Base-by-base conservation (phyloP, 2,329 filamentous ascomycete species). In the Beauveria pseudobassiana region DNA sequence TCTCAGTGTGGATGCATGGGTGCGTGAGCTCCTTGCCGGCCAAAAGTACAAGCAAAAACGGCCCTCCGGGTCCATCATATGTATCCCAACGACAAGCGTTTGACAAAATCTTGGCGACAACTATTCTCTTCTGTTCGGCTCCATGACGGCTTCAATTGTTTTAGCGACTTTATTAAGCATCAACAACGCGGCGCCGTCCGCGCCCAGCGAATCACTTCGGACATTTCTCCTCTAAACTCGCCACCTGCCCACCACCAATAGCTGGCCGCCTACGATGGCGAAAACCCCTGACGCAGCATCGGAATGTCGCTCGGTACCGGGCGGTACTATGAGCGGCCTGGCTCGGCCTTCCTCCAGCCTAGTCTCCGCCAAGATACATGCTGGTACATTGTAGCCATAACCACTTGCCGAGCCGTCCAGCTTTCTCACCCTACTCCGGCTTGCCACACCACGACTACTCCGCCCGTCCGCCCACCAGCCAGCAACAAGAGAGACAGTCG, bases 251-350 rank as follows among this genome's bases (percentile, higher is more conserved):
- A n/a, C 54, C 54, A 9, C 54, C 42, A 48, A 56, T 56, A 8
- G 18, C 26, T 24, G 26, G 26, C 42, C 14, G 28, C 28, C 20
- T 10, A 38, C 38, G n/a, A 45, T 59, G 49, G 57, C 49, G 38
- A 59, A 52, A 45, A 5, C 24, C 26, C 26, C 57, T 40, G 34
- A 59, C 45, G 10, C 26, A 42, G 46, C 12, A 52, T 53, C 57
- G 57, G 57, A 59, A 52, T 53, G 49, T 59, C 57, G 57, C 57
- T 52, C 57, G 57, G 38, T 53, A 59, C n/a, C 30, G 26, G 14
- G 40, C 57, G 57, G 57, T 46, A 46, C 56, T 34, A 52, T 59
- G 46, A 16, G 38, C 49, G 48, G 49, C 48, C 49, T 52, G 48
- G n/a, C 49, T 59, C 40, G 48, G 57, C 46, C 46, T 59, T 59